Base-by-base conservation (phyloP, 2,329 filamentous ascomycete species). In the Nemania abortiva region DNA sequence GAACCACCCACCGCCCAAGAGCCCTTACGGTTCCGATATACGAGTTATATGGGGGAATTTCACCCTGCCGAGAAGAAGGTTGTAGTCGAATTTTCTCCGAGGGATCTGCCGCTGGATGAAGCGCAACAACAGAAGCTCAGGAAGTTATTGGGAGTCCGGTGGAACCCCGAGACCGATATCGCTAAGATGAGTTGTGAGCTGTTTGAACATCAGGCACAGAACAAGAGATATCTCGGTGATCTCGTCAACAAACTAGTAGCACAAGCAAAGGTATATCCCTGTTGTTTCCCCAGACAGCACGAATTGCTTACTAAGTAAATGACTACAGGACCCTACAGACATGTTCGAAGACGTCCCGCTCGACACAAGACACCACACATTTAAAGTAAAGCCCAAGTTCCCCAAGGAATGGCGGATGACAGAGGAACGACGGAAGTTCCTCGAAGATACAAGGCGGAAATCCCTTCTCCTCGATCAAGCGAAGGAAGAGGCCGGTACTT, bases 51-150 rank as follows among this genome's bases (percentile, higher is more conserved):
- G 87, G 95, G 95, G 76, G 96, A 98, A 82, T 85, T 88, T 65
- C 97, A 99, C 82, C 95, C 96, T 0, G 94, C 95, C 2, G 90
- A 94, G 81, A 91, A 90, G 79, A 99, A 99, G 85, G 95, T 99
- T 22, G 95, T 98, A 13, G 90, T 98, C 64, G 93, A 98, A 79
- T 97, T 98, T 82, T 89, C 87, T 72, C 91, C 92, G 18, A 81
- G 82, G 65, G 94, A 97, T 81, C 83, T 98, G 70, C 83, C 86
- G 69, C 86, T 97, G 63, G 90, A 87, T 27, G 82, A 88, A 18
- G 81, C 85, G 45, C 93, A 98, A 82, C 86, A 87, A 71, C 80
- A 87, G 77, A 99, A 98, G 81, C 86, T 99, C 70, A 91, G 92
- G 81, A 98, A 98, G 84, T 87, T 99, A 53, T 90, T 88, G 22